These are phyloP conservation scores for Stachybotrys chartarum DNA, from an alignment of 2,329 filamentous ascomycete species.

Conservation along the genomic window DNA sequence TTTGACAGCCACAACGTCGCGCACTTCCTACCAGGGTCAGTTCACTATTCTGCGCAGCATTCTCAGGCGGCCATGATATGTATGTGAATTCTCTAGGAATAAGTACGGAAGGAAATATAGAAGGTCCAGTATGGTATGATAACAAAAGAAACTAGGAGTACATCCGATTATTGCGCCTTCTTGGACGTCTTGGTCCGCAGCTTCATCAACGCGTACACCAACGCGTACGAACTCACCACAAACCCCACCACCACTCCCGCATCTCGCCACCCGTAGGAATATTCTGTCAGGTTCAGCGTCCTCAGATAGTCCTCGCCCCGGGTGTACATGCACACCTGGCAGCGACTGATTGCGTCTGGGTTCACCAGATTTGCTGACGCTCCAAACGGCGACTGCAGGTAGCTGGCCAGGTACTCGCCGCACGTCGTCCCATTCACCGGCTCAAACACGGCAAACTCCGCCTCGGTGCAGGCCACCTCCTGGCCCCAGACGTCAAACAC, in stretches of 20 bases:
- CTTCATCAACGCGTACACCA: conserved; percentile 41
- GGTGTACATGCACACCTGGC: conserved; percentile 54
- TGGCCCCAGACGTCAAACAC: conserved; percentile 42
- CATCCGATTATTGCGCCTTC: conserved; percentile 28
- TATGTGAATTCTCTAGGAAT: background rate
- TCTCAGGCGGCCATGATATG: too few relatives aligned
- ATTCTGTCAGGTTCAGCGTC: conserved; percentile 51
- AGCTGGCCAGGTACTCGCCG: conserved; percentile 46
- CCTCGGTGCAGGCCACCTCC: conserved; percentile 35
- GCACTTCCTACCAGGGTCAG: too few relatives aligned
- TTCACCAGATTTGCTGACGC: conserved; percentile 47
- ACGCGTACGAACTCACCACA: conserved; percentile 42
- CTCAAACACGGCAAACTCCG: conserved; percentile 45
- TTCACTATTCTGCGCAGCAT: too few relatives aligned
- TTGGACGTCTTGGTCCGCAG: conserved; percentile 40
- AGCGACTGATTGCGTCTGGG: conserved; percentile 46
- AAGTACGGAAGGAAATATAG: background rate
- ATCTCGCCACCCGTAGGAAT: conserved; percentile 61
- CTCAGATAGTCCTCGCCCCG: conserved; percentile 52
- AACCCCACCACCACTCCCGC: conserved; percentile 53
- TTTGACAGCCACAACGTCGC: too few relatives aligned
- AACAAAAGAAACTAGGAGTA: too few relatives aligned
- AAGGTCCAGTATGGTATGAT: background rate
- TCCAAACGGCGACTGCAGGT: conserved; percentile 37
- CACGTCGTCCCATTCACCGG: conserved; percentile 48